These are phyloP conservation scores for Mortierella alpina DNA, from an alignment of 192 early-diverging fungal genomes.

Conservation along the genomic window DNA sequence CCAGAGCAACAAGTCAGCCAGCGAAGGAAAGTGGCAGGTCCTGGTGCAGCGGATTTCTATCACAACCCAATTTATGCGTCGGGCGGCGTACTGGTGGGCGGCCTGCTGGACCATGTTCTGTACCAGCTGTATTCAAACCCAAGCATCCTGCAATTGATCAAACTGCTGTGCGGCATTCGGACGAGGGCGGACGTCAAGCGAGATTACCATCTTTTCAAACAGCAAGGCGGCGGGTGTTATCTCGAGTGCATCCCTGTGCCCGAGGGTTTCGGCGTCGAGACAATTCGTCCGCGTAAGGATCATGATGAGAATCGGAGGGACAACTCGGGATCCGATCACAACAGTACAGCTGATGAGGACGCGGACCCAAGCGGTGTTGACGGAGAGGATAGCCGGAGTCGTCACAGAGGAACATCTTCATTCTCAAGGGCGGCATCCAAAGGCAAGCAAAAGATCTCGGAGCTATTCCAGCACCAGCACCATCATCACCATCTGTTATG, in stretches of 20 bases:
- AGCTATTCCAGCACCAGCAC: slow-evolving; percentile 19
- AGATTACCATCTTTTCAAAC: slow-evolving; percentile 48
- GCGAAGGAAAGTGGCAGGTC: background rate
- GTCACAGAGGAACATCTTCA: slow-evolving; percentile 6
- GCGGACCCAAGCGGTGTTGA: slow-evolving; percentile 6
- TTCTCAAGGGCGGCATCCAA: slow-evolving; percentile 17
- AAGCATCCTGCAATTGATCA: slow-evolving; percentile 69
- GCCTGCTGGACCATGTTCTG: slow-evolving; percentile 66
- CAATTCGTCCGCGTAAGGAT: slow-evolving; percentile 17
- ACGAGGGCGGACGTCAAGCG: slow-evolving; percentile 50
- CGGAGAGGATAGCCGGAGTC: background rate
- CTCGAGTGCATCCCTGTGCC: slow-evolving; percentile 46
- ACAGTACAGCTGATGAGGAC: slow-evolving; percentile 3
- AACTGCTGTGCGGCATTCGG: slow-evolving; percentile 69
- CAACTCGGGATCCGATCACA: background rate
- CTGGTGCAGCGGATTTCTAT: slow-evolving; percentile 26
- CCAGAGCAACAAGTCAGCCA: slow-evolving; percentile 3
- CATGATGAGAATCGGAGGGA: background rate
- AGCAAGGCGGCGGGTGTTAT: slow-evolving; percentile 39
- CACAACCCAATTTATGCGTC: slow-evolving; percentile 72
- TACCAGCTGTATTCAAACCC: slow-evolving; percentile 65
- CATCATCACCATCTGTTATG: background rate
- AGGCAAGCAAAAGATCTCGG: slow-evolving; percentile 34
- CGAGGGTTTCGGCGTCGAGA: slow-evolving; percentile 51
- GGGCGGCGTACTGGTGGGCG: slow-evolving; percentile 70